These are phyloP conservation scores for Calonectria montana DNA, from an alignment of 2,329 filamentous ascomycete species.

Conservation along the genomic window DNA sequence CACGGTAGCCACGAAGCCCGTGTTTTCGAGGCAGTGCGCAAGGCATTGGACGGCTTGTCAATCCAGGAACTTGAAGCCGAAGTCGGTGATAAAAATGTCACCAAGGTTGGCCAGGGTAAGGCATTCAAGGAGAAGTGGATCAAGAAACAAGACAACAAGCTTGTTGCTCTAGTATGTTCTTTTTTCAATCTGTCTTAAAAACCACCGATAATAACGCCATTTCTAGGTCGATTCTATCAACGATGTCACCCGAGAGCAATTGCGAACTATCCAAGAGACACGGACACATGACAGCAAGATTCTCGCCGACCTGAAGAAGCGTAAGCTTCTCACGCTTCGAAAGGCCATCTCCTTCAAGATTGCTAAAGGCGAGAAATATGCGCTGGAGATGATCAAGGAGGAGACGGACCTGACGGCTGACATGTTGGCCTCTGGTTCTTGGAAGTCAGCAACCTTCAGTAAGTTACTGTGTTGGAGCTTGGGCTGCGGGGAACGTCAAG, in stretches of 20 bases:
- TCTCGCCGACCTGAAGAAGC: slow-evolving; percentile 86
- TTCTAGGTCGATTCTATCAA: slow-evolving; percentile 75
- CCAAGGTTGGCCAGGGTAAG: slow-evolving; percentile 92
- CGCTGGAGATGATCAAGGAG: slow-evolving; percentile 88
- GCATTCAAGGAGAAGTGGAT: slow-evolving; percentile 88
- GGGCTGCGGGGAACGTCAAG: slow-evolving; percentile 38
- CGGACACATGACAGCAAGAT: slow-evolving; percentile 80
- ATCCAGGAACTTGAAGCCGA: slow-evolving; percentile 77
- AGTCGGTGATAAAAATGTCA: slow-evolving; percentile 78
- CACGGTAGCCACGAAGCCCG: slow-evolving; percentile 86
- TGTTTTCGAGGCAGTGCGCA: slow-evolving; percentile 79
- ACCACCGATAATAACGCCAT: slow-evolving; percentile 11
- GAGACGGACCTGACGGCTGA: slow-evolving; percentile 95
- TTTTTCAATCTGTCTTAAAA: not conserved
- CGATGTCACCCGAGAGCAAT: slow-evolving; percentile 81
- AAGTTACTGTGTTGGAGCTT: slow-evolving; percentile 69
- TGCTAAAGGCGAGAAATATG: slow-evolving; percentile 87
- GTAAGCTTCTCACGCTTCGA: slow-evolving; percentile 85
- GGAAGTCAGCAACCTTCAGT: slow-evolving; percentile 91
- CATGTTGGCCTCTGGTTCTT: slow-evolving; percentile 87
- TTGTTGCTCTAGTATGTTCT: slow-evolving; percentile 62
- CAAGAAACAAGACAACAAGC: slow-evolving; percentile 68
- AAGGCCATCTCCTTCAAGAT: slow-evolving; percentile 90
- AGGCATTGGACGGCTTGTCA: slow-evolving; percentile 82
- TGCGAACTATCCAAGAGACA: slow-evolving; percentile 78